Base-by-base conservation (phyloP, 225 moss, liverwort and hornwort genomes). In the Rhytidiadelphus loreus region DNA sequence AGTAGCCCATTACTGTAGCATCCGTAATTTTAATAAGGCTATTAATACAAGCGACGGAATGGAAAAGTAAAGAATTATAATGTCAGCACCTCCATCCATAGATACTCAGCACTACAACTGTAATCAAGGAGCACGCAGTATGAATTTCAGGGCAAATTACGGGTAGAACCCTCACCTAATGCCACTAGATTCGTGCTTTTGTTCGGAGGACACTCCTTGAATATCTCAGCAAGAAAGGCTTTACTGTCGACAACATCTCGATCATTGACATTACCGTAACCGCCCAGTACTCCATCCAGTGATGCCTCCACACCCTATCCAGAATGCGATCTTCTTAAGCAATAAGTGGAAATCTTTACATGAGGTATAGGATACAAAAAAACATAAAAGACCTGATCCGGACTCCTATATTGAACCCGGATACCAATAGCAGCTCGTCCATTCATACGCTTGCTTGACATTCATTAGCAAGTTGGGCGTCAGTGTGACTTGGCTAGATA, bases 241-340 rank as follows among this genome's bases (percentile, higher is more conserved):
- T 95, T 95, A 88, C 99, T 99, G 93, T 97, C 99, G 57, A 94
- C 75, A 79, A 99, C 92, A 91, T 99, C 99, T 82, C 96, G 97
- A 80, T 91, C 95, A 88, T 95, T 96, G 73, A 99, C 90, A 87
- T 92, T 95, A 57, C 97, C 99, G 80, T 99, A 99, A 55, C 99
- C 99, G 16, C 97, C 97, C 87, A 99, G 91, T 61, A 99, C 97
- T 87, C 99, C 99, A 91, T 99, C 96, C 76, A 99, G 94, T 68
- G 97, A 96, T 53, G 99, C 95, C 90, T 99, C 99, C 89, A 97
- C 99, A 72, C 95, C 96, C 99, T 99, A 92, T 93, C 84, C 91
- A 87, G 37, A 86, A 85, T 76, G 39, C 59, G 57, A 73, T 55
- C 83, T 53, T n/a, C 78, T 82, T 46, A 46, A 77, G 70, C 86